Conservation (phyloP, 768 basidiomycete genomes). For the Xerocomellus dryophilus region DNA sequence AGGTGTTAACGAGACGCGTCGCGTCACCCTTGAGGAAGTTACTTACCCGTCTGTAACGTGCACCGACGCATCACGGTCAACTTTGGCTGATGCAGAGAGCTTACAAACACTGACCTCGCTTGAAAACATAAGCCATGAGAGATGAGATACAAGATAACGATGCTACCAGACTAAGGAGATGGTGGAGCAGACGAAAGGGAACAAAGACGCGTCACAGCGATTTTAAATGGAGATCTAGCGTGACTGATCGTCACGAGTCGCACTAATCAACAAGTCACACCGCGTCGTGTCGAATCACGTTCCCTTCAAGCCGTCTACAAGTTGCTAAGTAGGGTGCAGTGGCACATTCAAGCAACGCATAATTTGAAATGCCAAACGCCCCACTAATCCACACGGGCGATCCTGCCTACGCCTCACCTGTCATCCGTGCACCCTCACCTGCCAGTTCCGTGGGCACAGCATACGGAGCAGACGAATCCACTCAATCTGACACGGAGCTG, state of each 20-base stretch:
- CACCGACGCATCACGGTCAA: conserved; percentile 7
- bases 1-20: conserved; percentile 25
- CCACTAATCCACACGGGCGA: conserved; percentile 33
- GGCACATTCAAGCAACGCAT: not conserved
- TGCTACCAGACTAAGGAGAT: conserved; percentile 15
- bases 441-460: conserved; percentile 46
- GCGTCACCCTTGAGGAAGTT: conserved; percentile 6
- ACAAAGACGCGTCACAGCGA: conserved; percentile 27
- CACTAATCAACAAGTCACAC: conserved; percentile 35
- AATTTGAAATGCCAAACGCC: conserved; percentile 26
- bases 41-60: conserved; percentile 46
- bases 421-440: conserved; percentile 46
- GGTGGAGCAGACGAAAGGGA: conserved; percentile 21
- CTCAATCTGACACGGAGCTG: conserved; percentile 38
- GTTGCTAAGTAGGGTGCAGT: not conserved
- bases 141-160: conserved; percentile 2
- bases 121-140: conserved; percentile 52
- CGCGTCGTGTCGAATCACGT: conserved; percentile 20
- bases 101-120: conserved; percentile 44
- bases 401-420: conserved; percentile 43
- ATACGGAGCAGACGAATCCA: conserved; percentile 47
- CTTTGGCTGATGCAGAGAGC: not conserved
- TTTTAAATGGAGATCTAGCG: conserved; percentile 29
- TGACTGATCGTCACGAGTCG: conserved; percentile 31
- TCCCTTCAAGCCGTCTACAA: not conserved